Conservation (phyloP, 306 rosid species). For the Lathyrus aphaca region DNA sequence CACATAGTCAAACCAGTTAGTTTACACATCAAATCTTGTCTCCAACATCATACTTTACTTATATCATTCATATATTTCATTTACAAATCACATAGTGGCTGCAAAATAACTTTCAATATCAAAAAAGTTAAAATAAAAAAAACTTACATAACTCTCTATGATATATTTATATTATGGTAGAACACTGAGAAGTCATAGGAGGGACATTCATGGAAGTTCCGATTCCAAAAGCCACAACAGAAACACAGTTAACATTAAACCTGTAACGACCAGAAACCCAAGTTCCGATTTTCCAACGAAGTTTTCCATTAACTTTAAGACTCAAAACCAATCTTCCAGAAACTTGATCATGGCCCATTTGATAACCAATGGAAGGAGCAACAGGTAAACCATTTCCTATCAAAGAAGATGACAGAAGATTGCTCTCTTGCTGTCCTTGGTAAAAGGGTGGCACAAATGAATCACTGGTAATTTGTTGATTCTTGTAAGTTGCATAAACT, state of each 20-base stretch:
- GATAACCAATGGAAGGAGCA: constrained; percentile 75
- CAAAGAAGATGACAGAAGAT: constrained; percentile 70
- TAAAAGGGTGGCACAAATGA: constrained; percentile 78
- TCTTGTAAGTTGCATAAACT: constrained; percentile 72
- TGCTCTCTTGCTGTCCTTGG: constrained; percentile 67
- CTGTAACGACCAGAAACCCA: constrained; percentile 91
- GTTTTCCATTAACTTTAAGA: constrained; percentile 66
- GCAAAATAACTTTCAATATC: constrained; percentile 40
- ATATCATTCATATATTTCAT: constrained; percentile 44
- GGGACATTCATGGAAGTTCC: constrained; percentile 45
- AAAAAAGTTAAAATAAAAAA: not conserved
- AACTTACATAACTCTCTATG: not conserved
- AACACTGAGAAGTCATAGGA: constrained; percentile 70
- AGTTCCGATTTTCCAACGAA: constrained; percentile 89
- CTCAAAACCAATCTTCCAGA: constrained; percentile 63
- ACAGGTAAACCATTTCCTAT: constrained; percentile 65
- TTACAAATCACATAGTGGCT: constrained; percentile 43
- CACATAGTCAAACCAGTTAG: constrained; percentile 40
- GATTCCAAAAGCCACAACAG: constrained; percentile 61
- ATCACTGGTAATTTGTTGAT: constrained; percentile 70
- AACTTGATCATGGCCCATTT: constrained; percentile 71
- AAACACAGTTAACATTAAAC: constrained; percentile 72
- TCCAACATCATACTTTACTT: not conserved
- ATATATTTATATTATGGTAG: constrained; percentile 58
- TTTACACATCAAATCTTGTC: constrained; percentile 2